A percentile compares a stretch with the other conserved stretches of the same genome.
These are phyloP conservation scores for Colletotrichum orchidophilum DNA, from an alignment of 2,329 filamentous ascomycete species.

Conservation along the genomic window DNA sequence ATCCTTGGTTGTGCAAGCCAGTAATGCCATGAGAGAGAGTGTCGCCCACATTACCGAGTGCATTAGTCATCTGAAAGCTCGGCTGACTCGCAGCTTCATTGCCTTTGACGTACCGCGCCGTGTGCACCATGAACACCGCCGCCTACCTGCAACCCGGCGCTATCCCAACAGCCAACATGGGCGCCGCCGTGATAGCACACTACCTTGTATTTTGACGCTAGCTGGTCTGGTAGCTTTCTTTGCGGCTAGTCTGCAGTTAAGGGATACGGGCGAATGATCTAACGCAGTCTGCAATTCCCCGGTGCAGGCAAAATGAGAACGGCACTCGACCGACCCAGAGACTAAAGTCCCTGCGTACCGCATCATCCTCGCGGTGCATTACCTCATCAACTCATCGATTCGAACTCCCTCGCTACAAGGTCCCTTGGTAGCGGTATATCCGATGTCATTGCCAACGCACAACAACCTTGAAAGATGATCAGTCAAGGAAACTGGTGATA, in stretches of 20 bases:
- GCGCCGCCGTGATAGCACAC: no score
- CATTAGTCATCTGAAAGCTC: neutral
- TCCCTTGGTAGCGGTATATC: neutral
- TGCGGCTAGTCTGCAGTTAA: neutral
- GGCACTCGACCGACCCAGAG: neutral
- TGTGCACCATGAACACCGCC: no score
- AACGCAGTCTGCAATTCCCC: neutral
- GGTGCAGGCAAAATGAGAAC: neutral
- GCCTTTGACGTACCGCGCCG: neutral
- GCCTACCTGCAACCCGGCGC: no score
- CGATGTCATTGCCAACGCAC: neutral
- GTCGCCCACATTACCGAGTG: neutral
- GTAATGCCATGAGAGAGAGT: neutral
- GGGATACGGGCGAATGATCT: neutral
- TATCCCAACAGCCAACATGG: no score
- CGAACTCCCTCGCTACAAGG: neutral
- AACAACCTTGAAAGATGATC: neutral
- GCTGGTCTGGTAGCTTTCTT: neutral
- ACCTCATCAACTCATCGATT: neutral
- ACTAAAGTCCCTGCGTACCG: neutral
- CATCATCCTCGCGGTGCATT: neutral
- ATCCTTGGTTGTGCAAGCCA: neutral
- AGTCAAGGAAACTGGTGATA: neutral
- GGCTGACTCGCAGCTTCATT: neutral
- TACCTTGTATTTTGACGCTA: neutral